A percentile compares a stretch with the other conserved stretches of the same genome.
Conservation (phyloP, 805 yeast species). For the Nakazawaea ishiwadae region DNA sequence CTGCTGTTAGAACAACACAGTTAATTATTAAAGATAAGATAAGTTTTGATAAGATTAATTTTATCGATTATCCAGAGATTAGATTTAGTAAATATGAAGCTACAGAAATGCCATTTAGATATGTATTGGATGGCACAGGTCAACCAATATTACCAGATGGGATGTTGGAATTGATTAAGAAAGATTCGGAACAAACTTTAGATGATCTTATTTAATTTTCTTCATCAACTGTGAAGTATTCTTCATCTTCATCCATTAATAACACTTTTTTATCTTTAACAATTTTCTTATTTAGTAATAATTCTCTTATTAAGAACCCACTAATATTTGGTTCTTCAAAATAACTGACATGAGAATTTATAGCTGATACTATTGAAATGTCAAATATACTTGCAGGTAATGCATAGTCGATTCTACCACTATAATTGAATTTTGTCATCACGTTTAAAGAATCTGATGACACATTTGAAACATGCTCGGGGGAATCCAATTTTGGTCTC, state of each 20-base stretch:
- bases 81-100: slow-evolving; percentile 84
- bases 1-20: slow-evolving; percentile 92
- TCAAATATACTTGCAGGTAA: slow-evolving; percentile 77
- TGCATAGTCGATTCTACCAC: slow-evolving; percentile 79
- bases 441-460: slow-evolving; percentile 24
- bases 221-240: slow-evolving; percentile 5
- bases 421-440: slow-evolving; percentile 50
- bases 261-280: slow-evolving; percentile 7
- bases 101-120: slow-evolving; percentile 97
- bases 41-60: slow-evolving; percentile 68
- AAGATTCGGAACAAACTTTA: slow-evolving; percentile 78
- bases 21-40: slow-evolving; percentile 57
- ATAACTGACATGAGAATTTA: slow-evolving; percentile 85
- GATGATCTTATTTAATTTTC: slow-evolving; percentile 52
- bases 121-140: slow-evolving; percentile 57
- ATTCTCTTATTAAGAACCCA: slow-evolving; percentile 65
- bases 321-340: slow-evolving; percentile 85
- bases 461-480: slow-evolving; percentile 20
- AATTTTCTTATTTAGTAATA: slow-evolving; percentile 21
- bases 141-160: slow-evolving; percentile 89
- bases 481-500: too few species aligned
- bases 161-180: slow-evolving; percentile 80
- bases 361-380: slow-evolving; percentile 70
- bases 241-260: slow-evolving; percentile 8
- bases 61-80: slow-evolving; percentile 92